Conservation (phyloP, 768 basidiomycete species). For the Naganishia onofrii region DNA sequence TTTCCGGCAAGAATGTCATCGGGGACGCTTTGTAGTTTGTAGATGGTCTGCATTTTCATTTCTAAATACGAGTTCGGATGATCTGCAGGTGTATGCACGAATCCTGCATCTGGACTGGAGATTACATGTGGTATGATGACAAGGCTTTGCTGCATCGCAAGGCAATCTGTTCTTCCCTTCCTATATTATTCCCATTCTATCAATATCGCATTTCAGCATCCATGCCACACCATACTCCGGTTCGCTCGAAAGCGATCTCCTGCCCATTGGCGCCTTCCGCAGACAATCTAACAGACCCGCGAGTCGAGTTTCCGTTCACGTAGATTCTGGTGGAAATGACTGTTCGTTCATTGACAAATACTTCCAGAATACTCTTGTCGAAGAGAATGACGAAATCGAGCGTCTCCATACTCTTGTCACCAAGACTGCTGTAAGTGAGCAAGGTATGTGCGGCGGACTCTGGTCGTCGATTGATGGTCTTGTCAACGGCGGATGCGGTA, state of each 20-base stretch:
- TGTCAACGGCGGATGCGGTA: neutral
- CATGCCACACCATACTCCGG: conserved; percentile 14
- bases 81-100: neutral
- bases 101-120: neutral
- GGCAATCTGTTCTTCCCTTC: neutral
- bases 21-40: neutral
- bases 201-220: conserved; percentile 24
- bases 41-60: neutral
- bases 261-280: neutral
- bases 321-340: conserved; percentile 28
- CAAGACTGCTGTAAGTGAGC: neutral
- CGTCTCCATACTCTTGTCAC: conserved; percentile 8
- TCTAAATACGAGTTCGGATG: neutral
- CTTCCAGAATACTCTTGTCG: conserved; percentile 31
- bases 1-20: neutral
- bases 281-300: neutral
- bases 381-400: conserved; percentile 25
- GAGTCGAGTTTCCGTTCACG: neutral
- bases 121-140: too few relatives aligned
- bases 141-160: neutral
- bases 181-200: neutral
- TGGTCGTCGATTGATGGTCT: conserved; percentile 8
- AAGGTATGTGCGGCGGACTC: conserved; percentile 29
- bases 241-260: neutral
- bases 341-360: conserved; percentile 31